A percentile compares a stretch with the other conserved stretches of the same genome.
Conservation (phyloP, 2,329 filamentous ascomycete genomes). For the Dactylellina sp. region DNA sequence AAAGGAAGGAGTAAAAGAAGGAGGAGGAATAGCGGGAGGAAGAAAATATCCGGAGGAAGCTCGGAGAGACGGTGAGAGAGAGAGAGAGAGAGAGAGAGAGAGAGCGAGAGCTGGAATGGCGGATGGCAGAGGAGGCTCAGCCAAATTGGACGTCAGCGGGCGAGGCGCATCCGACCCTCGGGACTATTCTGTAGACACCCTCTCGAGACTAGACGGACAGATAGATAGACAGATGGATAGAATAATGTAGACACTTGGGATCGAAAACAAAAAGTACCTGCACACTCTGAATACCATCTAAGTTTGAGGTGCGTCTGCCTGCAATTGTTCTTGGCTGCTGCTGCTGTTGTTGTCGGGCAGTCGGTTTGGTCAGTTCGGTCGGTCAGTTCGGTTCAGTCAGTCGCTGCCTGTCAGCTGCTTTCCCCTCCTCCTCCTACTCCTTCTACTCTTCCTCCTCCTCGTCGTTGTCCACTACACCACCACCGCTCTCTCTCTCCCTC, state of each 20-base stretch:
- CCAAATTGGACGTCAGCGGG: slow-evolving; percentile 38
- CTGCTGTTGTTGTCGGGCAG: not conserved
- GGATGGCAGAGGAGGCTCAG: slow-evolving; percentile 24
- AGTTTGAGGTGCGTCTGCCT: no score
- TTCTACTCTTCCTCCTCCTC: not conserved
- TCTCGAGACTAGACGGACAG: no score
- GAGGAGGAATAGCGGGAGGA: no score
- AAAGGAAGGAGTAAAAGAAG: not conserved
- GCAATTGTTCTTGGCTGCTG: not conserved
- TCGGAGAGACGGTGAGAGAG: not conserved
- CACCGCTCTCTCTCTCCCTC: not conserved
- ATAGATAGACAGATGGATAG: no score
- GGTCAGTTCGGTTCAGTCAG: not conserved
- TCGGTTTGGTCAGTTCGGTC: not conserved
- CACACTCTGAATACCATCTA: no score
- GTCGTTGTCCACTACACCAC: not conserved
- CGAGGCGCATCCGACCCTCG: slow-evolving; percentile 27
- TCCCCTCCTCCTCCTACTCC: slow-evolving; percentile 2
- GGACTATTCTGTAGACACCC: no score
- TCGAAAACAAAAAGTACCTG: no score
- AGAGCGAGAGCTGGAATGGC: no score
- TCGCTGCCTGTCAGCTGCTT: not conserved
- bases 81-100: no score
- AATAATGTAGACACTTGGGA: no score
- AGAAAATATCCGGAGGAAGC: not conserved